Evolutionary conservation across 2,329 filamentous ascomycete genomes (phyloP).

Genomic region (Tetracladium maxilliforme): DNA sequence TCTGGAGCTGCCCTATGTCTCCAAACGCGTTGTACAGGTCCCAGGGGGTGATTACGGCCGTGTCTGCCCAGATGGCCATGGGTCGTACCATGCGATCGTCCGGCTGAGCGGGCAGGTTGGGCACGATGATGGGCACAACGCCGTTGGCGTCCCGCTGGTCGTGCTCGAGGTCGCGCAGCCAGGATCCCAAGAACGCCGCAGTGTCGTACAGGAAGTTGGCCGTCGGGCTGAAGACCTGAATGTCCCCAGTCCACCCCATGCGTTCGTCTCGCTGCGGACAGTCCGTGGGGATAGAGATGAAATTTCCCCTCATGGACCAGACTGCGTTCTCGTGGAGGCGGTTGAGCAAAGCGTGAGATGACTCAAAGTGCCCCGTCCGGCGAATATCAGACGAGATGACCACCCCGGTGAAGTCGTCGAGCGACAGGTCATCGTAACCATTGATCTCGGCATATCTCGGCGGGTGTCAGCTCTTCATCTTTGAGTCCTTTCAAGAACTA

Average conservation of each 20-base stretch:
- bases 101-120: conserved; percentile 4
- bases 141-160: conserved; percentile 14
- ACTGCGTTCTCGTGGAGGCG: conserved; percentile 24
- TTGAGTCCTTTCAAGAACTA: neutral
- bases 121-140: conserved; percentile 16
- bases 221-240: conserved; percentile 24
- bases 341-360: conserved; percentile 19
- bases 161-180: conserved; percentile 29
- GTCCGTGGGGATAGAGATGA: conserved; percentile 27
- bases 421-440: neutral
- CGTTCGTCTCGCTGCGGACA: conserved; percentile 32
- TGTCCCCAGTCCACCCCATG: conserved; percentile 27
- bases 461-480: neutral
- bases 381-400: conserved; percentile 11
- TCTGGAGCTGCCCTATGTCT: conserved; percentile 4
- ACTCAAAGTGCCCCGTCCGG: conserved; percentile 10
- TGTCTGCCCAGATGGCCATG: conserved; percentile 7
- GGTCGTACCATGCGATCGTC: conserved; percentile 2
- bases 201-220: conserved; percentile 37
- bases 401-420: conserved; percentile 7
- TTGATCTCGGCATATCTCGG: neutral
- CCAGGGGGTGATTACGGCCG: conserved; percentile 7
- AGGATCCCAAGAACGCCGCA: conserved; percentile 30
- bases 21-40: conserved; percentile 7
- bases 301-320: conserved; percentile 29